These are phyloP conservation scores for Aspergillus brasiliensis DNA, from an alignment of 2,329 filamentous ascomycete species.

Conservation along the genomic window DNA sequence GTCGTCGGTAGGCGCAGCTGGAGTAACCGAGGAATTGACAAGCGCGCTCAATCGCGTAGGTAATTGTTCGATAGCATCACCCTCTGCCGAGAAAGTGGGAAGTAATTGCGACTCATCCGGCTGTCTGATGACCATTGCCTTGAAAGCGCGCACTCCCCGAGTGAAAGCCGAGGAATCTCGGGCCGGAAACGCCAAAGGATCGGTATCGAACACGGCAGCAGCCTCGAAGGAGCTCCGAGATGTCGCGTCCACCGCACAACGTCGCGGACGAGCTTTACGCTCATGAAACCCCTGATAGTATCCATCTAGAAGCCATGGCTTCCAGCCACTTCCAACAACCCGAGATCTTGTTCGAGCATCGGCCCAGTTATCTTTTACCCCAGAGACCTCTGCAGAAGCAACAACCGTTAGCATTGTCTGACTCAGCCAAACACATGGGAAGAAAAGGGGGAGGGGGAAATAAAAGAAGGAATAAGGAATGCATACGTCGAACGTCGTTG, in stretches of 20 bases:
- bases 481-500: slow-evolving; percentile 31
- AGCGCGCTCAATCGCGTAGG: slow-evolving; percentile 11
- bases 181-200: slow-evolving; percentile 16
- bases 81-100: slow-evolving; percentile 25
- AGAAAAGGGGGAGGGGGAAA: neutral
- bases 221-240: slow-evolving; percentile 23
- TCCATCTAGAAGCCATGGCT: slow-evolving; percentile 21
- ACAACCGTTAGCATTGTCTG: slow-evolving; percentile 3
- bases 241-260: slow-evolving; percentile 14
- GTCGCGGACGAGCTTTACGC: slow-evolving; percentile 14
- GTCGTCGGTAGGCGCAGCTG: slow-evolving; percentile 12
- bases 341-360: slow-evolving; percentile 20
- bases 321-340: slow-evolving; percentile 17
- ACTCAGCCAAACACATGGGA: slow-evolving; percentile 2
- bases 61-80: slow-evolving; percentile 10
- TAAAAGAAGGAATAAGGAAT: neutral
- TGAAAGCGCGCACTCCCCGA: slow-evolving; percentile 33
- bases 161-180: slow-evolving; percentile 30
- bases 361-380: slow-evolving; percentile 27
- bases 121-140: slow-evolving; percentile 32
- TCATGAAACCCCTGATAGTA: slow-evolving; percentile 13
- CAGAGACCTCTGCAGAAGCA: slow-evolving; percentile 26
- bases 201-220: slow-evolving; percentile 22
- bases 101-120: slow-evolving; percentile 28
- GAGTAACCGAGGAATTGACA: slow-evolving; percentile 15